Conservation (phyloP, 495 filamentous ascomycete genomes). For the Talaromyces proteolyticus region DNA sequence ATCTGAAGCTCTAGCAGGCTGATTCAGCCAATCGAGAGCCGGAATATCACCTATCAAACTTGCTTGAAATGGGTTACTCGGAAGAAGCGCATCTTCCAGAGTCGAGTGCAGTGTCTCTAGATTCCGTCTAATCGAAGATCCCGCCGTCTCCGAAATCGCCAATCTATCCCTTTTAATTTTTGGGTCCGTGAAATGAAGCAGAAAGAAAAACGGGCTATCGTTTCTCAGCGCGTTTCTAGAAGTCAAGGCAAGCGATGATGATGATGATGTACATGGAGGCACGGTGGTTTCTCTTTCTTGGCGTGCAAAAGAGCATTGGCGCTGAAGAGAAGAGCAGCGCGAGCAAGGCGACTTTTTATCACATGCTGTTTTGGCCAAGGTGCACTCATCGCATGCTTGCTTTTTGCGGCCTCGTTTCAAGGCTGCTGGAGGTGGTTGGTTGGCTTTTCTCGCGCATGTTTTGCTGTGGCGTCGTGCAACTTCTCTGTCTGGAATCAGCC, state of each 20-base stretch:
- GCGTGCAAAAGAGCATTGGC: slow-evolving; percentile 17
- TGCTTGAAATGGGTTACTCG: slow-evolving; percentile 12
- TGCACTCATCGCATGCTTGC: slow-evolving; percentile 27
- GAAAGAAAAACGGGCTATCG: slow-evolving; percentile 22
- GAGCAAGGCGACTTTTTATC: slow-evolving; percentile 23
- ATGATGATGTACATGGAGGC: slow-evolving; percentile 6
- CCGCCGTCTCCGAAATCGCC: slow-evolving; percentile 31
- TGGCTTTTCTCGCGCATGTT: slow-evolving; percentile 27
- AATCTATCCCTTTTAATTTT: slow-evolving; percentile 24
- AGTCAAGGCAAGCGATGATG: slow-evolving; percentile 53
- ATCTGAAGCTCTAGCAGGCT: slow-evolving; percentile 6
- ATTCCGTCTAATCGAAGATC: slow-evolving; percentile 24
- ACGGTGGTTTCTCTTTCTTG: background rate
- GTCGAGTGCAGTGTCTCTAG: slow-evolving; percentile 25
- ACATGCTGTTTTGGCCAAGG: slow-evolving; percentile 23
- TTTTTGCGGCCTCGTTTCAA: slow-evolving; percentile 28
- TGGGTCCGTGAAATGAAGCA: slow-evolving; percentile 28
- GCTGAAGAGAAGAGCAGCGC: slow-evolving; percentile 19
- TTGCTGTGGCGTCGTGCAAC: slow-evolving; percentile 31
- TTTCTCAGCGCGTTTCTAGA: slow-evolving; percentile 40
- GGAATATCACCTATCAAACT: slow-evolving; percentile 10
- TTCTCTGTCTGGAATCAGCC: slow-evolving; percentile 15
- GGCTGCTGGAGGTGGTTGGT: slow-evolving; percentile 22
- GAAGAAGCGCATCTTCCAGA: slow-evolving; percentile 24
- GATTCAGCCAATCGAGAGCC: slow-evolving; percentile 12